Base-by-base conservation (phyloP, 805 yeast genomes). In the Myxozyma vanderwaltii region DNA sequence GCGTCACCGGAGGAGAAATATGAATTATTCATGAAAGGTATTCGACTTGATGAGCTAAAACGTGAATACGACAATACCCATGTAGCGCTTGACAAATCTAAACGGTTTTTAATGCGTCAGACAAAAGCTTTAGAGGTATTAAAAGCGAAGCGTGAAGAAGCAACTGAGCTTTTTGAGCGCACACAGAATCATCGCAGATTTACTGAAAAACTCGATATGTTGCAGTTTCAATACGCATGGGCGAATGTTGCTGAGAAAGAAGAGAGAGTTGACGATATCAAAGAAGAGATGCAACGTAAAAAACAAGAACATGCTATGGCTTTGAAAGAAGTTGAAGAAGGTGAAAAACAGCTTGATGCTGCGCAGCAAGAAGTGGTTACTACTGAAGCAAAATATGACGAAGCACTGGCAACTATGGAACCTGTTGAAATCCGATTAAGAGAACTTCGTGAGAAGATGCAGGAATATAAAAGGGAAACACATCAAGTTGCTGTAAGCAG, bases 11-110 rank as follows among this genome's bases (percentile, higher is more conserved):
- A 78, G 36, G 86, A 82, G 49, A 89, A 91, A 72, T 94, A 85
- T 71, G 78, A 79, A 15, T 85, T 82, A 69, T 89, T 92, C 70
- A 86, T 87, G 88, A 81, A 82, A 53, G 97, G 96, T 36, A 85
- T 95, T 1, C 78, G 85, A 67, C 79, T 88, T 50, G 85, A 84
- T 56, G 88, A 85, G 27, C 76, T 84, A 3, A 76, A 75, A 36
- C 73, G 73, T 23, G 75, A 75, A 58, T 71, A 81, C 53, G 71
- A 75, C 13, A 68, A 72, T 19, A 75, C 78, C 52, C 75, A 73
- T 38, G 75, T 76, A 7, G 74, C 73, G 39, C 69, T 82, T 12
- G 71, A 72, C 29, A 72, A 80, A 21, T 76, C 78, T 51, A 69
- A 68, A 27, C 23, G 46, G 8, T 31, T 17, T 21, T 26, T 65